Conservation (phyloP, 169 alveolate species). For the Eimeria praecox region DNA sequence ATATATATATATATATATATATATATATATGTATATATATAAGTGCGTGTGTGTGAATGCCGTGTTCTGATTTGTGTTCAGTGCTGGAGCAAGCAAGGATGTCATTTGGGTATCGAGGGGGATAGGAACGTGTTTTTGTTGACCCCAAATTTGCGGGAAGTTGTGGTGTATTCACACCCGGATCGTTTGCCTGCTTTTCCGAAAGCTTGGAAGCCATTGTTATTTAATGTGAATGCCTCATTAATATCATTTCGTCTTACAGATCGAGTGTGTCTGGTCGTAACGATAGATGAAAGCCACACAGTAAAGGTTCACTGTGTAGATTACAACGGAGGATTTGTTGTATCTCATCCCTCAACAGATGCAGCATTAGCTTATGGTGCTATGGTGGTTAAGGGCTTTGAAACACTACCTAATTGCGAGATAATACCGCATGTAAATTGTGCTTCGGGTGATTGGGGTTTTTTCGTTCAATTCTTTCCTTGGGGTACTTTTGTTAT, state of each 20-base stretch:
- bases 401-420: conserved; percentile 82
- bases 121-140: conserved; percentile 86
- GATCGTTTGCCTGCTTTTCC: conserved; percentile 88
- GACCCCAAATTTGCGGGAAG: conserved; percentile 84
- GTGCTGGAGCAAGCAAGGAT: conserved; percentile 79
- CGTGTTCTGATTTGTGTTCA: neutral
- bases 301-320: conserved; percentile 84
- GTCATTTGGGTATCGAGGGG: conserved; percentile 86
- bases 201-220: conserved; percentile 88
- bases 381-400: conserved; percentile 76
- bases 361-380: conserved; percentile 87
- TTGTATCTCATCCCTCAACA: conserved; percentile 86
- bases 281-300: conserved; percentile 81
- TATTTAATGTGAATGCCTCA: conserved; percentile 82
- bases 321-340: conserved; percentile 87
- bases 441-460: conserved; percentile 87
- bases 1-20: neutral
- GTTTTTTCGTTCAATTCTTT: conserved; percentile 86
- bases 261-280: conserved; percentile 82
- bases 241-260: conserved; percentile 85
- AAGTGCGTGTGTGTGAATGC: neutral
- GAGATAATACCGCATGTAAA: conserved; percentile 82
- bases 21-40: neutral
- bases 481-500: conserved; percentile 86
- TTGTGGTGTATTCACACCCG: conserved; percentile 84